Evolutionary conservation across 2,329 filamentous ascomycete genomes (phyloP).

Genomic region (Phaeomoniella chlamydospora): DNA sequence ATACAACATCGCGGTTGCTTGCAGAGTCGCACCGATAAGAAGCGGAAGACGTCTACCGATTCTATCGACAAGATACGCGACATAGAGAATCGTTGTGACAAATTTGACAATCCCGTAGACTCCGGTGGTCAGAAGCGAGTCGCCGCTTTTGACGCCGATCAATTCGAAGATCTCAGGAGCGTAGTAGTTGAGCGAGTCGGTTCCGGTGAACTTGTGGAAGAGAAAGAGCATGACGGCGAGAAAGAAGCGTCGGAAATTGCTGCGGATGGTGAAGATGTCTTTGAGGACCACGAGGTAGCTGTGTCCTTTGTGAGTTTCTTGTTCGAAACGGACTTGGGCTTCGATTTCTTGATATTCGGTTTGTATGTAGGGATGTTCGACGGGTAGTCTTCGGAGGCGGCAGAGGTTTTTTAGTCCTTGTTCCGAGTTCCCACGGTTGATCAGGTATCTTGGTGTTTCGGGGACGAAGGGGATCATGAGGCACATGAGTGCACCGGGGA

Average conservation of each 20-base stretch:
- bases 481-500: constrained; percentile 21
- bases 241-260: constrained; percentile 19
- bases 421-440: constrained; percentile 20
- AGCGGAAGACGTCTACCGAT: constrained; percentile 17
- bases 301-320: constrained; percentile 12
- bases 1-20: constrained; percentile 18
- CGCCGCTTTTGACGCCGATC: constrained; percentile 20
- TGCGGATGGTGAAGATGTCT: constrained; percentile 15
- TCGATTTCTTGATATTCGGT: constrained; percentile 23
- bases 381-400: constrained; percentile 22
- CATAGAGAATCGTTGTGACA: constrained; percentile 17
- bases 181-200: constrained; percentile 25
- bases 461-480: constrained; percentile 19
- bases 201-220: constrained; percentile 28
- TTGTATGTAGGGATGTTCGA: constrained; percentile 22
- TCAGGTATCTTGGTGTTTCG: constrained; percentile 20
- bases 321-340: constrained; percentile 19
- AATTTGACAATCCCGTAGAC: constrained; percentile 21
- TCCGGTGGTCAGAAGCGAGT: constrained; percentile 22
- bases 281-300: constrained; percentile 21
- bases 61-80: constrained; percentile 17
- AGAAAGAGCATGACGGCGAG: constrained; percentile 21
- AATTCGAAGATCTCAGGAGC: constrained; percentile 24
- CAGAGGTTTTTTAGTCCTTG: constrained; percentile 21
- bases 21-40: constrained; percentile 15